Evolutionary conservation across 257 asterid species (phyloP), one percentile per base, ranked within the genome.

Genomic region (Solanum verrucosum): DNA sequence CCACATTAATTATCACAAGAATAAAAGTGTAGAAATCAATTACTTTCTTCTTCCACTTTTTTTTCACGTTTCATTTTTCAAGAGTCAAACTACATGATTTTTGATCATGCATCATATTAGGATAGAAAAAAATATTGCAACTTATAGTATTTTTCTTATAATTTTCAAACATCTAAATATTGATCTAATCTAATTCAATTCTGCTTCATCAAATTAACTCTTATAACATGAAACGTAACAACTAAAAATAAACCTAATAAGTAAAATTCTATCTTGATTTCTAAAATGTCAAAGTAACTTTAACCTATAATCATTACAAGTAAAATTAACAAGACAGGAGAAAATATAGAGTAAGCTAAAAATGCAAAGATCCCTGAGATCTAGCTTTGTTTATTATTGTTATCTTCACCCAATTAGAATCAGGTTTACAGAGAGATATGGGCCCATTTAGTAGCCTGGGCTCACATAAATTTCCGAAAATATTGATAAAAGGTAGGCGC

Each of bases 401-500:
- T 44, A 10, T 74, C 31, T 74, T 5, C 31, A 74, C 31, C 52
- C 31, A 37, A 35, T 21, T 21, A 21, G 25, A 4, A 34, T 18
- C 8, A 34, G 46, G 12, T 33, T 67, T 65, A 68, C 75, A 14
- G 20, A 68, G 75, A 68, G 35, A 5, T 35, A 74, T 74, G 82
- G 52, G 83, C 83, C 83, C 46, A 20, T 18, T 73, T 0, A 73
- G 27, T 73, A 2, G 27, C 29, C 31, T 35, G 83, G 83, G 83
- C 83, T 59, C 52, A 74, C 52, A 20, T 18, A 10, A 34, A 73
- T 73, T 73, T 73, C 40, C 44, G 15, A 34, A 73, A 73, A 35
- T 35, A 74, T 74, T 35, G 18, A 74, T 74, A 74, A 74, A 74
- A 35, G 20, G 83, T 74, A 40, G 16, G 83, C 82, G 82, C 49